Conservation (phyloP, 257 asterid species). For the Plantago major region DNA sequence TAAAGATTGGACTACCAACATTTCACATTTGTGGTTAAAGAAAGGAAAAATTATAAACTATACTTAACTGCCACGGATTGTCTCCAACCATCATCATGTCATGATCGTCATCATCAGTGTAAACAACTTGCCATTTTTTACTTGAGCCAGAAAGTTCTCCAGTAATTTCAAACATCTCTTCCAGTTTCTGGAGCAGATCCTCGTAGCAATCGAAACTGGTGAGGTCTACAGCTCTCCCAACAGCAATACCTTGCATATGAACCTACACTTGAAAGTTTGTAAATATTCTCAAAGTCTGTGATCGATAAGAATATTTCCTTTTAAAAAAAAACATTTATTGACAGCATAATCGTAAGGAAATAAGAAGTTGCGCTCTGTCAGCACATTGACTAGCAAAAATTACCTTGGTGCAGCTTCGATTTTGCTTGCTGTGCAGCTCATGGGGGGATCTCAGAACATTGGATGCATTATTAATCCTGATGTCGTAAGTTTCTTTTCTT, state of each 20-base stretch:
- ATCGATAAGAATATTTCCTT: too few species aligned
- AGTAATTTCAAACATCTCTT: constrained; percentile 80
- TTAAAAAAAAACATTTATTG: too few species aligned
- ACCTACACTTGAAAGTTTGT: too few species aligned
- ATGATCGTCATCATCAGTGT: constrained; percentile 90
- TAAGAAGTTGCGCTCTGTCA: too few species aligned
- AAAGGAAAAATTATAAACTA: constrained; percentile 7
- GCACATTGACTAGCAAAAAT: constrained; percentile 1
- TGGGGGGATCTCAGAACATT: constrained; percentile 66
- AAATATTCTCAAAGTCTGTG: too few species aligned
- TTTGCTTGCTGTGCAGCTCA: constrained; percentile 61
- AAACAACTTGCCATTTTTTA: constrained; percentile 95
- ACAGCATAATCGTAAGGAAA: too few species aligned
- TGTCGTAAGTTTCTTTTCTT: too few species aligned
- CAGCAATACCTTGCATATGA: constrained; percentile 94
- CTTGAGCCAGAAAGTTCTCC: constrained; percentile 71
- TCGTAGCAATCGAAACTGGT: constrained; percentile 69
- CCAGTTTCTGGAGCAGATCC: constrained; percentile 79
- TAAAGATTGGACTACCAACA: constrained; percentile 8
- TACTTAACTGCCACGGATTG: constrained; percentile 99
- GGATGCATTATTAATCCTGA: too few species aligned
- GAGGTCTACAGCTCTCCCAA: constrained; percentile 94
- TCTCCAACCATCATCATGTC: constrained; percentile 99
- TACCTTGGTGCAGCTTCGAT: constrained; percentile 89
- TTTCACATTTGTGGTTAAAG: constrained; percentile 1